These are phyloP conservation scores for Saccharomyces cerevisiae DNA, from an alignment of 805 yeast genomes.

Conservation along the genomic window DNA sequence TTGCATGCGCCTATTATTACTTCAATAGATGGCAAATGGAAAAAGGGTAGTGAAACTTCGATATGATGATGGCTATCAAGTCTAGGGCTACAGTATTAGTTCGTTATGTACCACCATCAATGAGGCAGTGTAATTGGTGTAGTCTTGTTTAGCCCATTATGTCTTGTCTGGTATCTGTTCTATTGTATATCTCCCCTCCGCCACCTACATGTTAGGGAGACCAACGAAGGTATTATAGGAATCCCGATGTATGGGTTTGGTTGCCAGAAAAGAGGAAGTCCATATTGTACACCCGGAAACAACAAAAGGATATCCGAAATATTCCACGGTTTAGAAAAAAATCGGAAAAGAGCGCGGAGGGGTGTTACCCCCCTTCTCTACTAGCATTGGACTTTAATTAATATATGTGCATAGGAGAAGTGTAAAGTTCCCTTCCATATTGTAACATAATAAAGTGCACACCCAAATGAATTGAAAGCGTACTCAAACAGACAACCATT, in stretches of 20 bases:
- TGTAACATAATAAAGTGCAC: neutral
- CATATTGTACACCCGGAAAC: neutral
- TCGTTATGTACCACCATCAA: too few species aligned
- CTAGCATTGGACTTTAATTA: neutral
- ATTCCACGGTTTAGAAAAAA: too few species aligned
- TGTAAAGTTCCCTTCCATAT: neutral
- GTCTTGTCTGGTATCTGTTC: neutral
- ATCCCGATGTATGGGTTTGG: neutral
- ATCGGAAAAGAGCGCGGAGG: neutral
- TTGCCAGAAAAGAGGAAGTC: neutral
- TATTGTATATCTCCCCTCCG: neutral
- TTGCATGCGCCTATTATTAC: neutral
- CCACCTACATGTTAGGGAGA: neutral
- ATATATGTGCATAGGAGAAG: neutral
- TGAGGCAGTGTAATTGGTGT: neutral
- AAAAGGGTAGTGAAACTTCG: neutral
- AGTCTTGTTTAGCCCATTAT: neutral
- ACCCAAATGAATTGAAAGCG: neutral
- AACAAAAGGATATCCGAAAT: neutral
- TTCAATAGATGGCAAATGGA: neutral
- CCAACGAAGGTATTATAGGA: neutral
- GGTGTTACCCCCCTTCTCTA: neutral
- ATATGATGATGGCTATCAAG: neutral
- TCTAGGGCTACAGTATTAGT: too few species aligned
- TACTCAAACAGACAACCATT: neutral